phyloP scores from a whole-genome alignment of 2,329 filamentous ascomycete genomes.

The Phaeomoniella chlamydospora region DNA sequence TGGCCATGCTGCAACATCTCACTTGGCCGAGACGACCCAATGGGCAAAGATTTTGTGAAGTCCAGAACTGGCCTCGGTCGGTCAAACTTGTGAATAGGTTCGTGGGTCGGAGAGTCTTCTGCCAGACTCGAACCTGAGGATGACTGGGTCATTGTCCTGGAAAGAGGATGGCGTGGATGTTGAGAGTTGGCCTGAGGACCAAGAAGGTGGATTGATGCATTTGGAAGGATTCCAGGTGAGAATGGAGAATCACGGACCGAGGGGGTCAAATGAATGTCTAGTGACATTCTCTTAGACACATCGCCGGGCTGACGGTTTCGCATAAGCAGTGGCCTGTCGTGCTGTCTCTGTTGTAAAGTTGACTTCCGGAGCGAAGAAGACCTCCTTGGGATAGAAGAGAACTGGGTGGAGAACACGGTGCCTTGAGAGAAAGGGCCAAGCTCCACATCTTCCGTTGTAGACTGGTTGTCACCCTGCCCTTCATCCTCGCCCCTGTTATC shows the following conservation, averaged over 20 bases:
- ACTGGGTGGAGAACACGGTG: slow-evolving; percentile 28
- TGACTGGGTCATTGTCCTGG: slow-evolving; percentile 72
- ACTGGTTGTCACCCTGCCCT: slow-evolving; percentile 7
- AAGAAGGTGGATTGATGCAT: slow-evolving; percentile 37
- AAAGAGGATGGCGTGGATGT: slow-evolving; percentile 58
- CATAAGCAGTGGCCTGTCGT: slow-evolving; percentile 36
- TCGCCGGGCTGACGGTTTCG: neutral
- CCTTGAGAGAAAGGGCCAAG: slow-evolving; percentile 13
- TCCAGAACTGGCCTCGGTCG: slow-evolving; percentile 36
- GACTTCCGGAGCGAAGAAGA: slow-evolving; percentile 71
- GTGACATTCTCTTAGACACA: slow-evolving; percentile 44
- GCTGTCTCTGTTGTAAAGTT: slow-evolving; percentile 71
- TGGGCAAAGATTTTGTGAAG: slow-evolving; percentile 65
- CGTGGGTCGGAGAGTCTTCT: slow-evolving; percentile 57
- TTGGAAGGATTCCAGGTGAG: slow-evolving; percentile 37
- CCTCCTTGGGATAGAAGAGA: slow-evolving; percentile 46
- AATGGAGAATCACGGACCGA: slow-evolving; percentile 52
- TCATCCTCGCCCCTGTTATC: slow-evolving; percentile 13
- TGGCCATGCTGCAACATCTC: slow-evolving; percentile 21
- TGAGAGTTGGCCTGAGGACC: slow-evolving; percentile 24
- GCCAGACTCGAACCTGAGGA: slow-evolving; percentile 66
- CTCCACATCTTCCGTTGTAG: slow-evolving; percentile 14
- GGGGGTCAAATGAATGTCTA: slow-evolving; percentile 63
- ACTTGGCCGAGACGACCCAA: slow-evolving; percentile 43
- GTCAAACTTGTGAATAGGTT: slow-evolving; percentile 40